Percentiles rank a stretch among this genome's conserved stretches.
These are phyloP conservation scores for Termitomyces sp. DNA, from an alignment of 768 basidiomycete genomes.

Conservation along the genomic window DNA sequence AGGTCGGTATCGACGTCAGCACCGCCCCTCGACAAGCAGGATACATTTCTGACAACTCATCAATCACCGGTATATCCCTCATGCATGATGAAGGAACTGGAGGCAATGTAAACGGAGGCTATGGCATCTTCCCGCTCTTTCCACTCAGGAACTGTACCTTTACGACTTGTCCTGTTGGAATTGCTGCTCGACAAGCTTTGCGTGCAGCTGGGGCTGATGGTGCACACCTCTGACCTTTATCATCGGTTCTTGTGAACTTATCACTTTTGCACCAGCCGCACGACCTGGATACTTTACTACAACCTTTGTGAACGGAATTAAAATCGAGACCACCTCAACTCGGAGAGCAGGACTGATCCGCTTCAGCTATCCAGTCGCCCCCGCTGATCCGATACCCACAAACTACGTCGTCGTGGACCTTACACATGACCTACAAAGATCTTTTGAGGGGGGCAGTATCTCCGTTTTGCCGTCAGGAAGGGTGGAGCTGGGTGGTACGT, in stretches of 20 bases:
- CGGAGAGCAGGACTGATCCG: conserved; percentile 57
- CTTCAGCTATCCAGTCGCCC: conserved; percentile 47
- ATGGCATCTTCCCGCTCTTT: conserved; percentile 50
- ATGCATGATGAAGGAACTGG: conserved; percentile 56
- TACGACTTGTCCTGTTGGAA: conserved; percentile 37
- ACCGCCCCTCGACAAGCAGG: conserved; percentile 48
- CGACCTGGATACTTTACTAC: conserved; percentile 48
- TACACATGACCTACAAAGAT: conserved; percentile 42
- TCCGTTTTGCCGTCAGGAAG: conserved; percentile 28
- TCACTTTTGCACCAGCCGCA: conserved; percentile 27
- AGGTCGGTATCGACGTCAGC: conserved; percentile 51
- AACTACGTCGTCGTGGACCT: conserved; percentile 50
- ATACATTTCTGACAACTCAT: conserved; percentile 43
- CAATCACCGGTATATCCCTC: conserved; percentile 42
- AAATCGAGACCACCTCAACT: conserved; percentile 57
- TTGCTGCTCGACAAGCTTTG: conserved; percentile 34
- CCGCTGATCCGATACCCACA: conserved; percentile 23
- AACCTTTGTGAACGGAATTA: conserved; percentile 41
- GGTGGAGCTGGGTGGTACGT: conserved; percentile 40
- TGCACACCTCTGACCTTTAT: conserved; percentile 12
- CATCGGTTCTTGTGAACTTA: background rate
- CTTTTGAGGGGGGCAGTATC: conserved; percentile 42
- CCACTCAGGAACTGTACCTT: conserved; percentile 40
- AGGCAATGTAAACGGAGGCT: conserved; percentile 47
- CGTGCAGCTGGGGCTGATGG: conserved; percentile 44